Percentiles rank a stretch among this genome's conserved stretches.
phyloP scores from a whole-genome alignment of 768 basidiomycete genomes.

The Multifurca ochricompacta region DNA sequence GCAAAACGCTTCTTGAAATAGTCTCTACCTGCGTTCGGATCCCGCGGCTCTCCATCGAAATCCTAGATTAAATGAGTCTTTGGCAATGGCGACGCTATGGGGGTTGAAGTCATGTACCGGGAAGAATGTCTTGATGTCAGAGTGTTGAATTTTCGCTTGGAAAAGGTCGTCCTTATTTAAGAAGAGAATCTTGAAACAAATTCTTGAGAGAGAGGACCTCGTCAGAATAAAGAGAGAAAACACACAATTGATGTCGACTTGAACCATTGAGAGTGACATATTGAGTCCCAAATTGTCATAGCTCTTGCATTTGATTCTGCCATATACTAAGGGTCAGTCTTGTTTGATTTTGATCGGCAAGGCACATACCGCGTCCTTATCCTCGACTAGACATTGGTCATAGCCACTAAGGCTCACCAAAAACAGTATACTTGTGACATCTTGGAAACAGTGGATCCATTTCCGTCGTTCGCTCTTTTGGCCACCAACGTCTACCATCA shows the following conservation, averaged over 20 bases:
- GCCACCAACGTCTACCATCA: constrained; percentile 91
- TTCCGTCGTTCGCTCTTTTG: constrained; percentile 91
- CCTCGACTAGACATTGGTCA: constrained; percentile 90
- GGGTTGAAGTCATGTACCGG: constrained; percentile 39
- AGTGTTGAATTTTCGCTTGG: constrained; percentile 68
- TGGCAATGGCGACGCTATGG: constrained; percentile 20
- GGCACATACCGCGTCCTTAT: constrained; percentile 72
- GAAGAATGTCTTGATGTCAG: constrained; percentile 85
- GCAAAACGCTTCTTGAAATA: constrained; percentile 88
- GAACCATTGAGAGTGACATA: constrained; percentile 98
- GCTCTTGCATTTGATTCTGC: constrained; percentile 99
- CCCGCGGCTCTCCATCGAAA: constrained; percentile 70
- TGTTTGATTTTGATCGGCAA: background rate
- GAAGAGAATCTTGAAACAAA: constrained; percentile 61
- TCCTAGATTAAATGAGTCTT: constrained; percentile 41
- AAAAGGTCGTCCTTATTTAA: constrained; percentile 96
- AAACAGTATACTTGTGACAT: constrained; percentile 90
- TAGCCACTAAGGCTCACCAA: constrained; percentile 88
- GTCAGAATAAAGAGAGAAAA: background rate
- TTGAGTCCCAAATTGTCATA: constrained; percentile 97
- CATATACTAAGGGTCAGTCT: constrained; percentile 8
- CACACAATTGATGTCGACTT: constrained; percentile 82
- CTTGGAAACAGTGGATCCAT: constrained; percentile 94
- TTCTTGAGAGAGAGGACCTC: background rate
- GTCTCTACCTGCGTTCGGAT: constrained; percentile 69